phyloP scores from a whole-genome alignment of 1,284 basidiomycete species.

The Gymnopus androsaceus region DNA sequence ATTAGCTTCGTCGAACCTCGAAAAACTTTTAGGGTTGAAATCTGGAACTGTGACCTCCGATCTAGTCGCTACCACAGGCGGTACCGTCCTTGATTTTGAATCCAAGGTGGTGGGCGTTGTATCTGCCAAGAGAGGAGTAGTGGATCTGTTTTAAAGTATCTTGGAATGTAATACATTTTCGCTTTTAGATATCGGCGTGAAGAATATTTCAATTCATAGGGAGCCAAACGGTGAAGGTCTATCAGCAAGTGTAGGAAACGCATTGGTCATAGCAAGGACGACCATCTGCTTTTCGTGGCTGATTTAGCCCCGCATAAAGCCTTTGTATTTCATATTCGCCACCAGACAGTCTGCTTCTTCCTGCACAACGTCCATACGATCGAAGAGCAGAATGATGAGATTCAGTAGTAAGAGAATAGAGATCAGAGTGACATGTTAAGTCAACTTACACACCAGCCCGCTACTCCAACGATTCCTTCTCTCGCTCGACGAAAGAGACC shows the following conservation, averaged over 20 bases:
- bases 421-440: no score
- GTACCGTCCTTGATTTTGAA: slow-evolving; percentile 55
- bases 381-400: slow-evolving; percentile 65
- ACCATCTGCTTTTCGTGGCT: slow-evolving; percentile 94
- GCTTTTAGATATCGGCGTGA: no score
- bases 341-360: slow-evolving; percentile 94
- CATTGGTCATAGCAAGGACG: slow-evolving; percentile 79
- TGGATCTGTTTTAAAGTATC: slow-evolving; percentile 43
- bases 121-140: slow-evolving; percentile 44
- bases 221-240: slow-evolving; percentile 52
- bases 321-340: slow-evolving; percentile 93
- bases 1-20: slow-evolving; percentile 63
- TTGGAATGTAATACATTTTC: no score
- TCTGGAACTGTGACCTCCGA: slow-evolving; percentile 39
- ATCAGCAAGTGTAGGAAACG: slow-evolving; percentile 78
- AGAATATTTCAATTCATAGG: no score
- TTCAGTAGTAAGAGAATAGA: no score
- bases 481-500: slow-evolving; percentile 84
- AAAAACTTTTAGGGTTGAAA: slow-evolving; percentile 49
- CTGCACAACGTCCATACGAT: slow-evolving; percentile 58
- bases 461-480: no score
- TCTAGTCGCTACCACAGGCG: slow-evolving; percentile 64
- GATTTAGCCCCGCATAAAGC: slow-evolving; percentile 93
- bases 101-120: slow-evolving; percentile 65
- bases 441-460: no score